phyloP scores from a whole-genome alignment of 1,284 basidiomycete genomes.

The Dichomitus squalens region DNA sequence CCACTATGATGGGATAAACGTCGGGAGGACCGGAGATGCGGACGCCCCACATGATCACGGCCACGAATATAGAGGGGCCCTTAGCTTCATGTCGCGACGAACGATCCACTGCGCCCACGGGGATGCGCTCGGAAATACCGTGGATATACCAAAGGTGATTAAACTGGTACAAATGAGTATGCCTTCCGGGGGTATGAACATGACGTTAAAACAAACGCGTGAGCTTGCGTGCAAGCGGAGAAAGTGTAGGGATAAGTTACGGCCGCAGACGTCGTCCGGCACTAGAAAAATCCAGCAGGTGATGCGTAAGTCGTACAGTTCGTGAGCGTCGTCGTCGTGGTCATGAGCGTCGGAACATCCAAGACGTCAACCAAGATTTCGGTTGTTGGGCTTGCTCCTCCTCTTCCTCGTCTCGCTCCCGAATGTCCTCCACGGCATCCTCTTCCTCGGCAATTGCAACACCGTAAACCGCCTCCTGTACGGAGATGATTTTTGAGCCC shows the following conservation, averaged over 20 bases:
- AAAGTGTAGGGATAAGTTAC: slow-evolving; percentile 24
- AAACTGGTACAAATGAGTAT: slow-evolving; percentile 23
- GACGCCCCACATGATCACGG: slow-evolving; percentile 23
- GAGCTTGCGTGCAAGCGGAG: slow-evolving; percentile 6
- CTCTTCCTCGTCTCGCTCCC: slow-evolving; percentile 54
- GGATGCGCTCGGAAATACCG: slow-evolving; percentile 27
- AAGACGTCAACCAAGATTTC: slow-evolving; percentile 61
- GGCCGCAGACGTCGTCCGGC: not conserved
- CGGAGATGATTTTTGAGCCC: slow-evolving; percentile 37
- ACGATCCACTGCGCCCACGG: slow-evolving; percentile 12
- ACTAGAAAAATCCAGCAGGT: slow-evolving; percentile 7
- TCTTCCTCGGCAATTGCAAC: slow-evolving; percentile 71
- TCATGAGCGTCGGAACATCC: slow-evolving; percentile 53
- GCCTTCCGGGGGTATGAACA: slow-evolving; percentile 23
- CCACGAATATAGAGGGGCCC: not conserved
- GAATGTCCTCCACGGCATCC: slow-evolving; percentile 52
- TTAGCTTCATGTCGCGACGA: not conserved
- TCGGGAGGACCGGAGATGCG: slow-evolving; percentile 20
- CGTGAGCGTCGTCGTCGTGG: slow-evolving; percentile 18
- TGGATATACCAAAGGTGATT: slow-evolving; percentile 29
- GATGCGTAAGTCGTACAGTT: slow-evolving; percentile 11
- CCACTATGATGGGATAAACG: slow-evolving; percentile 25
- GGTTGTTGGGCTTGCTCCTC: slow-evolving; percentile 45
- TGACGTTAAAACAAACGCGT: slow-evolving; percentile 5
- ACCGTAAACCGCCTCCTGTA: slow-evolving; percentile 61